Conservation (phyloP, 2,329 filamentous ascomycete species). For the Aspergillus uvarum region DNA sequence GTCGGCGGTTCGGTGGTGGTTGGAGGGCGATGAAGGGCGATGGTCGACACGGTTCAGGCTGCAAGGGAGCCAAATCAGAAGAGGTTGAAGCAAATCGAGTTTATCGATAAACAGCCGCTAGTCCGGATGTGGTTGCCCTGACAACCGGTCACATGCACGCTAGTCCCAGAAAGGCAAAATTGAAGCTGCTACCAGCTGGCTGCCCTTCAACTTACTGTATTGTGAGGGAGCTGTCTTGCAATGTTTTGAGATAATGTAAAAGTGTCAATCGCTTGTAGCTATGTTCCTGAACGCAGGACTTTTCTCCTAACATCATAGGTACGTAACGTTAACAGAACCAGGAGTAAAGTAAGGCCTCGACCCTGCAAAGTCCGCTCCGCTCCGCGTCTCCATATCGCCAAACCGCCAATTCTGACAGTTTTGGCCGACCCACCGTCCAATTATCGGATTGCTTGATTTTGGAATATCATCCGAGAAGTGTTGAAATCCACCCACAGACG, state of each 20-base stretch:
- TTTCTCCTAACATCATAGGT: no score
- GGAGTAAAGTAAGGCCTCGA: background rate
- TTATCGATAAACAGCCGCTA: slow-evolving; percentile 40
- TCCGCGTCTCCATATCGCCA: background rate
- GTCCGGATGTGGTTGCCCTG: slow-evolving; percentile 29
- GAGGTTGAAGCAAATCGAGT: slow-evolving; percentile 9
- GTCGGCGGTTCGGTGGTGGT: background rate
- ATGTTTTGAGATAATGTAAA: background rate
- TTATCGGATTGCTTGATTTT: background rate
- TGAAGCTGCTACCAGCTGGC: background rate
- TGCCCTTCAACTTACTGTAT: background rate
- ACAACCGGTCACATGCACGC: slow-evolving; percentile 32
- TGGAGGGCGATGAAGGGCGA: background rate
- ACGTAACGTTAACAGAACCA: no score
- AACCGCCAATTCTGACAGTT: background rate
- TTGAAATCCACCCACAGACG: no score
- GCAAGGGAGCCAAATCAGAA: background rate
- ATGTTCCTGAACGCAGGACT: no score
- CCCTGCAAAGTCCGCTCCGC: background rate
- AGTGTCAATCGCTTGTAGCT: background rate
- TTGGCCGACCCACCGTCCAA: background rate
- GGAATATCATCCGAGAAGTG: background rate
- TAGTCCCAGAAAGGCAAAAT: slow-evolving; percentile 16
- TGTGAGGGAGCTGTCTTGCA: background rate
- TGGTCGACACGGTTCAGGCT: background rate